These are phyloP conservation scores for Fusarium sp. DNA, from an alignment of 2,329 filamentous ascomycete species.

Conservation along the genomic window DNA sequence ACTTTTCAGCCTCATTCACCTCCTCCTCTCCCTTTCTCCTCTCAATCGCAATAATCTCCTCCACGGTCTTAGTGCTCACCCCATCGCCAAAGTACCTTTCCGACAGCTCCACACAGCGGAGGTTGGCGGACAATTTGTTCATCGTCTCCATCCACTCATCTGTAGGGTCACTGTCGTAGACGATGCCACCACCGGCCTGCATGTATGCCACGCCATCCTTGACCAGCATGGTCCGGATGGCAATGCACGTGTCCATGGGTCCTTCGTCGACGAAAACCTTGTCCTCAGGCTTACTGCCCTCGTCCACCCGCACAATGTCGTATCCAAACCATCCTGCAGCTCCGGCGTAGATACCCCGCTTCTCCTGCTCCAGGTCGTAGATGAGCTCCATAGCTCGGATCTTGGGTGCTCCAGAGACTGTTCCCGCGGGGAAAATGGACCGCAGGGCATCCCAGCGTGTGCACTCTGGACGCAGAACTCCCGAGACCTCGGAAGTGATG, in stretches of 20 bases:
- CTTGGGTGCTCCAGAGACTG: slow-evolving; percentile 94
- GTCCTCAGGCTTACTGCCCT: slow-evolving; percentile 52
- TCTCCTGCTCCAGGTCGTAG: slow-evolving; percentile 91
- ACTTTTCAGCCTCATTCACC: slow-evolving; percentile 28
- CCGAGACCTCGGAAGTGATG: slow-evolving; percentile 93
- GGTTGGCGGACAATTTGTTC: slow-evolving; percentile 79
- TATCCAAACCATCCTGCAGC: slow-evolving; percentile 98
- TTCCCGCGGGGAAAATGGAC: slow-evolving; percentile 96
- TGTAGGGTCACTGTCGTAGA: slow-evolving; percentile 91
- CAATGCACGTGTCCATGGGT: slow-evolving; percentile 88
- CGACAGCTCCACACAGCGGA: slow-evolving; percentile 42
- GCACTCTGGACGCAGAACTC: slow-evolving; percentile 82
- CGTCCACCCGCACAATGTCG: slow-evolving; percentile 72
- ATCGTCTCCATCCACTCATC: slow-evolving; percentile 95
- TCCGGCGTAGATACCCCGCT: slow-evolving; percentile 93
- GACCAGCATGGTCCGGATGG: slow-evolving; percentile 89
- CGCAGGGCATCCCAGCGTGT: slow-evolving; percentile 95
- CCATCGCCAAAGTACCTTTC: slow-evolving; percentile 42
- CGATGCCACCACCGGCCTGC: slow-evolving; percentile 89
- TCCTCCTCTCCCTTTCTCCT: slow-evolving; percentile 42
- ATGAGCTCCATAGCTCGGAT: slow-evolving; percentile 98
- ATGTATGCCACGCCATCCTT: slow-evolving; percentile 93
- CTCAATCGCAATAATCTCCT: slow-evolving; percentile 42
- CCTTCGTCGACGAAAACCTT: slow-evolving; percentile 66
- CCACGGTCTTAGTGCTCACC: slow-evolving; percentile 38